A percentile compares a stretch with the other conserved stretches of the same genome.
Conservation (phyloP, 2,329 filamentous ascomycete genomes). For the Reticulascus tulasneorum region DNA sequence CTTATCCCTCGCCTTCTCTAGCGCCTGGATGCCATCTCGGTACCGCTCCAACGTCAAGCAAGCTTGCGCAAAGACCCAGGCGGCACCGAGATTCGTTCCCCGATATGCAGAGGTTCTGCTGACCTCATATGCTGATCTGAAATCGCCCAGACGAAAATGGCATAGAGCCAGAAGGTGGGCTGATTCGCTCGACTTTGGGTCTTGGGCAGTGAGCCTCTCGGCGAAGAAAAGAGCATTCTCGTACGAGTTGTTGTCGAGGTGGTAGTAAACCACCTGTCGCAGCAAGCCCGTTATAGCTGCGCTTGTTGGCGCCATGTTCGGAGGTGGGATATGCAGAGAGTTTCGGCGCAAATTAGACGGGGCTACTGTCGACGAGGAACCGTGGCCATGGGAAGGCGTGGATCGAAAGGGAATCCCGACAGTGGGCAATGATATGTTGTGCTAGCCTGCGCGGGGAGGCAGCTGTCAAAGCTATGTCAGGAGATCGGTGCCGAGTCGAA, state of each 20-base stretch:
- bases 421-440: too few relatives aligned
- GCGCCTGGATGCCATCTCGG: constrained; percentile 74
- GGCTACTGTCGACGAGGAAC: constrained; percentile 10
- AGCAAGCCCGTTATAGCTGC: constrained; percentile 48
- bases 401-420: too few relatives aligned
- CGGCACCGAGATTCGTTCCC: constrained; percentile 77
- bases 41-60: constrained; percentile 76
- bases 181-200: constrained; percentile 75
- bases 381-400: constrained; percentile 11
- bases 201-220: constrained; percentile 78
- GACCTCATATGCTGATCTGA: constrained; percentile 80
- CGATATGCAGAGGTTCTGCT: constrained; percentile 68
- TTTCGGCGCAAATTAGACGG: constrained; percentile 4
- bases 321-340: constrained; percentile 1
- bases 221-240: constrained; percentile 94
- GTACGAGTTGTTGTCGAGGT: constrained; percentile 83
- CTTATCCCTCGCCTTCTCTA: constrained; percentile 75
- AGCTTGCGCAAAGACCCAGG: constrained; percentile 87
- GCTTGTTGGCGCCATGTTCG: constrained; percentile 49
- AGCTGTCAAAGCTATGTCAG: too few relatives aligned
- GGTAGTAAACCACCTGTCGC: constrained; percentile 59
- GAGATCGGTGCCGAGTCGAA: too few relatives aligned
- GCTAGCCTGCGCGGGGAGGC: too few relatives aligned
- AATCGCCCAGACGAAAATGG: constrained; percentile 76
- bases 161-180: constrained; percentile 80